Evolutionary conservation across 352 stramenopile species (phyloP).

Genomic region (Nothophytophthora sp.): DNA sequence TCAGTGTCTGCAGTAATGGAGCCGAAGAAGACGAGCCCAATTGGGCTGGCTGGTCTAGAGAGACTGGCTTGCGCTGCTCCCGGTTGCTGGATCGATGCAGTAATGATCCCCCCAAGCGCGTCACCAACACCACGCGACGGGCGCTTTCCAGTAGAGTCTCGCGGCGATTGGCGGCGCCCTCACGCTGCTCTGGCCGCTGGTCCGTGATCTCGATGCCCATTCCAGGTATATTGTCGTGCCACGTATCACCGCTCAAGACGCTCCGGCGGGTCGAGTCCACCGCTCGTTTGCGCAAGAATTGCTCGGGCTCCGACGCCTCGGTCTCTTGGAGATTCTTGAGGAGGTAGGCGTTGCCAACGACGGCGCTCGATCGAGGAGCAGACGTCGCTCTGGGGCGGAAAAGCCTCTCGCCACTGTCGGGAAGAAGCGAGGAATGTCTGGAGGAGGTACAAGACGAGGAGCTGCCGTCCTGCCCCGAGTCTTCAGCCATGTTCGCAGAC

Average conservation of each 20-base stretch:
- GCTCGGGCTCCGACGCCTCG: constrained; percentile 36
- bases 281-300: constrained; percentile 53
- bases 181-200: constrained; percentile 34
- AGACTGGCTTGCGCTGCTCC: too few relatives aligned
- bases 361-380: constrained; percentile 24
- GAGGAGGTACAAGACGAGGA: neutral
- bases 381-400: constrained; percentile 15
- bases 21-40: constrained; percentile 16
- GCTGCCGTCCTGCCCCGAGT: constrained; percentile 12
- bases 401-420: constrained; percentile 5
- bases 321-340: constrained; percentile 14
- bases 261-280: constrained; percentile 23
- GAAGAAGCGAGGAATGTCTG: constrained; percentile 14
- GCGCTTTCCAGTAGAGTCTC: constrained; percentile 15
- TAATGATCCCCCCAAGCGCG: constrained; percentile 5
- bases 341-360: constrained; percentile 27
- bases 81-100: constrained; percentile 4
- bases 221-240: constrained; percentile 41
- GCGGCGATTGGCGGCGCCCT: constrained; percentile 8
- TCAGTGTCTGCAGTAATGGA: constrained; percentile 11
- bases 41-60: neutral
- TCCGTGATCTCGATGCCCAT: constrained; percentile 62
- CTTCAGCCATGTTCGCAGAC: constrained; percentile 11
- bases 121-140: constrained; percentile 16
- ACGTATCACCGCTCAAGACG: constrained; percentile 41